These are phyloP conservation scores for Kuraishia borneana DNA, from an alignment of 805 yeast species.

Conservation along the genomic window DNA sequence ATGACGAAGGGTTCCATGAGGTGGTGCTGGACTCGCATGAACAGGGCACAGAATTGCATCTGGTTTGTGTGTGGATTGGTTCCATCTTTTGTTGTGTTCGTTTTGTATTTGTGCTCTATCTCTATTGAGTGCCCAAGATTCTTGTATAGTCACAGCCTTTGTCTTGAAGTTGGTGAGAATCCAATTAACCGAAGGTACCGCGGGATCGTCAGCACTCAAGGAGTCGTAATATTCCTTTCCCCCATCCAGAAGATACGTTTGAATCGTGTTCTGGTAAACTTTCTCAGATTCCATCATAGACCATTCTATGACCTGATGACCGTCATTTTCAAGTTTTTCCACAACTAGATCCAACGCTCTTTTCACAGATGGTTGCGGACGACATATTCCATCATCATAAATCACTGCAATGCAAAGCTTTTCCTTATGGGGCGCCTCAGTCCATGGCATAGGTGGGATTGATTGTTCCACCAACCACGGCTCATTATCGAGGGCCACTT, in stretches of 20 bases:
- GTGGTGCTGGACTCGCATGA: slow-evolving; percentile 55
- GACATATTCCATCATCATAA: slow-evolving; percentile 39
- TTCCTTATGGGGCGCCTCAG: slow-evolving; percentile 20
- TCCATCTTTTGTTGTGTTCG: slow-evolving; percentile 40
- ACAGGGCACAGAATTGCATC: slow-evolving; percentile 56
- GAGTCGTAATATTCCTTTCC: slow-evolving; percentile 64
- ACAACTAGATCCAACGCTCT: slow-evolving; percentile 38
- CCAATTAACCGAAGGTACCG: slow-evolving; percentile 47
- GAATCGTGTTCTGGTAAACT: slow-evolving; percentile 57
- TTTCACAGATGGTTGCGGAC: slow-evolving; percentile 44
- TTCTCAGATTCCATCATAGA: slow-evolving; percentile 42
- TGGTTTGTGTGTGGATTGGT: slow-evolving; percentile 38
- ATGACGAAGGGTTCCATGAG: slow-evolving; percentile 44
- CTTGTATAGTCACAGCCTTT: slow-evolving; percentile 27
- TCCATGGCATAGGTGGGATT: slow-evolving; percentile 41
- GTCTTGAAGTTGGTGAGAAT: slow-evolving; percentile 53
- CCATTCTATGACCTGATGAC: slow-evolving; percentile 41
- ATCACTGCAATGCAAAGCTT: slow-evolving; percentile 33
- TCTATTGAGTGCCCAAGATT: slow-evolving; percentile 41
- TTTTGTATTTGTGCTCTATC: slow-evolving; percentile 49
- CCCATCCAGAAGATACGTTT: slow-evolving; percentile 35
- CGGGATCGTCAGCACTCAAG: slow-evolving; percentile 47
- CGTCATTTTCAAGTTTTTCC: slow-evolving; percentile 39
- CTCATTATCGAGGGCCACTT: slow-evolving; percentile 9
- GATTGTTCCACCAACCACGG: slow-evolving; percentile 32